Percentiles rank a stretch among this genome's conserved stretches.
phyloP scores from a whole-genome alignment of 1,284 basidiomycete genomes.

The Puccinia polysora region DNA sequence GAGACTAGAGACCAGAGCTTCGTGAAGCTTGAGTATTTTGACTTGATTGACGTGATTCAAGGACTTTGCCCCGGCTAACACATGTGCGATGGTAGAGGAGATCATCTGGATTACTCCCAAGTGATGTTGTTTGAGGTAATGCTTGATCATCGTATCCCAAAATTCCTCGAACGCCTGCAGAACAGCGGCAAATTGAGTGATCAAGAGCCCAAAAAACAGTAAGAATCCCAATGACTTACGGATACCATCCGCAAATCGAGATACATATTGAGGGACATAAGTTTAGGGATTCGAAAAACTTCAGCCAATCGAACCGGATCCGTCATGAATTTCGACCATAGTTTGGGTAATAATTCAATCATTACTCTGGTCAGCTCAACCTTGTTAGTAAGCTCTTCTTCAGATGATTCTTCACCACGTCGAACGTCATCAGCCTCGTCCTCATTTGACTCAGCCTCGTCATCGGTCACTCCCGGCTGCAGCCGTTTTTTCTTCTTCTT shows the following conservation, averaged over 20 bases:
- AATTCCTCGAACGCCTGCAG: constrained; percentile 67
- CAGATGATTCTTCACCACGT: neutral
- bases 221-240: constrained; percentile 14
- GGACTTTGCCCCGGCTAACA: constrained; percentile 62
- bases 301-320: constrained; percentile 76
- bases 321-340: constrained; percentile 89
- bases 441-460: constrained; percentile 11
- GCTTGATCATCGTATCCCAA: constrained; percentile 90
- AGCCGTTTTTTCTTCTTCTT: constrained; percentile 25
- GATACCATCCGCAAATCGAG: constrained; percentile 84
- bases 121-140: constrained; percentile 82
- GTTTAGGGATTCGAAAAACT: constrained; percentile 71
- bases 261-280: constrained; percentile 86
- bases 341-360: constrained; percentile 76
- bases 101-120: constrained; percentile 71
- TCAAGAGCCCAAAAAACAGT: neutral
- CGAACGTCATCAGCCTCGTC: constrained; percentile 20
- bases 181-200: neutral
- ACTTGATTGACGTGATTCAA: constrained; percentile 74
- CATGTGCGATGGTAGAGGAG: constrained; percentile 67
- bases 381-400: constrained; percentile 54
- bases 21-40: constrained; percentile 81
- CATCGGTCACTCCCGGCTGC: constrained; percentile 10
- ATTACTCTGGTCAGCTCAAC: constrained; percentile 75
- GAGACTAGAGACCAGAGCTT: constrained; percentile 71